Evolutionary conservation across 345 rosid species (phyloP).

Genomic region (Isatis tinctoria): DNA sequence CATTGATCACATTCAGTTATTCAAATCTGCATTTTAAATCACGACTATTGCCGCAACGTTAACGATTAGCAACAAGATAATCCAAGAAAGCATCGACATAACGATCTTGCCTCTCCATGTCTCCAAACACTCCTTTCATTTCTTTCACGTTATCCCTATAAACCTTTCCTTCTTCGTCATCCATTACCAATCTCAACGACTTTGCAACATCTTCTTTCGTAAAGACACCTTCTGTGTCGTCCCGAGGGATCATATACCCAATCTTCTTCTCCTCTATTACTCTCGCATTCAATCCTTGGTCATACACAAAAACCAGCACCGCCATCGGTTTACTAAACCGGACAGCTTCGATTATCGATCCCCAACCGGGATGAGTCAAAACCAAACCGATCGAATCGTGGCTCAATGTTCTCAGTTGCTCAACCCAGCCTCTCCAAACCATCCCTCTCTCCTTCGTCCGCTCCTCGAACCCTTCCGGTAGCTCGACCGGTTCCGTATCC

Average conservation of each 20-base stretch:
- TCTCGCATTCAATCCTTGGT: slow-evolving; percentile 38
- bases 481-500: slow-evolving; percentile 18
- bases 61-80: slow-evolving; percentile 1
- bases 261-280: slow-evolving; percentile 25
- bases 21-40: no score
- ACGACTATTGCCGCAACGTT: no score
- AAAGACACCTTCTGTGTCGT: slow-evolving; percentile 29
- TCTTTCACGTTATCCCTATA: slow-evolving; percentile 38
- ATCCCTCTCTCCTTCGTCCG: slow-evolving; percentile 31
- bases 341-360: slow-evolving; percentile 30
- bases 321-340: slow-evolving; percentile 26
- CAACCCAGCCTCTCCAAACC: slow-evolving; percentile 43
- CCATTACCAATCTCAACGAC: slow-evolving; percentile 35
- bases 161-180: slow-evolving; percentile 33
- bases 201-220: slow-evolving; percentile 24
- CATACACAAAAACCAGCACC: slow-evolving; percentile 18
- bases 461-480: slow-evolving; percentile 39
- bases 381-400: slow-evolving; percentile 41
- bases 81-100: slow-evolving; percentile 12
- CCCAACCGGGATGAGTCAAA: slow-evolving; percentile 37
- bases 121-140: slow-evolving; percentile 26
- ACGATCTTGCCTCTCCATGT: slow-evolving; percentile 15
- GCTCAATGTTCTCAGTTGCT: slow-evolving; percentile 33
- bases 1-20: no score
- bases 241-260: slow-evolving; percentile 30